Evolutionary conservation across 805 yeast genomes (phyloP), one percentile per base, ranked within the genome.

Genomic region (Yarrowia divulgata): DNA sequence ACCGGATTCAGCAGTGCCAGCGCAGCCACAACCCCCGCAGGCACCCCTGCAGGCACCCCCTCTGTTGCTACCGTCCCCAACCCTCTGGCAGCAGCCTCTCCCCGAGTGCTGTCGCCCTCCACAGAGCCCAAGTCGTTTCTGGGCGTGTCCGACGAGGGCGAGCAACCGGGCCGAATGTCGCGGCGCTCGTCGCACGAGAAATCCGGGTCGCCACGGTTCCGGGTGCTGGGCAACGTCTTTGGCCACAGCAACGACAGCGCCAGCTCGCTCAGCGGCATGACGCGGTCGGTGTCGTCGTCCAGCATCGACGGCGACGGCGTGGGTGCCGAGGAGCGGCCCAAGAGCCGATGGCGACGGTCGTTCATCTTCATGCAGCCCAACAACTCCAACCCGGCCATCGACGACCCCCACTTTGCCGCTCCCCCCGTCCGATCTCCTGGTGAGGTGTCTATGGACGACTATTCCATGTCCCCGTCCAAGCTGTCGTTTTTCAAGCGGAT

Each of bases 141-240:
- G 6, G 67, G 54, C n/a, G 54, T 35, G 10, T 14, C 54, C 18
- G 67, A 60, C 43, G 67, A 60, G 10, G 42, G 43, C 13, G 67
- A 60, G 35, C 29, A 48, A 1, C 45, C 55, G n/a, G 48, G 43
- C 8, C 55, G 46, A 1, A 48, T 63, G 46, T 63, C 57, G 18
- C 45, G 57, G 40, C 57, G 68, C 13, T 37, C 68, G 35, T 63
- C 68, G 16, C 68, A 63, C 48, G 68, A 63, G 23, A 63, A 63
- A 23, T 48, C 57, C 39, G 52, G 66, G 18, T 63, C 68, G 34
- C 68, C 68, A 14, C 68, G 68, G 23, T 63, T 63, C 57, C 13
- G 68, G n/a, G 68, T 63, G n/a, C 57, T 63, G 29, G 68, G 68
- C 29, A 63, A 48, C 45, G 68, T 63, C n/a, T 63, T 63, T 48